Conservation (phyloP, 257 asterid species). For the Solanum chiquidenum region DNA sequence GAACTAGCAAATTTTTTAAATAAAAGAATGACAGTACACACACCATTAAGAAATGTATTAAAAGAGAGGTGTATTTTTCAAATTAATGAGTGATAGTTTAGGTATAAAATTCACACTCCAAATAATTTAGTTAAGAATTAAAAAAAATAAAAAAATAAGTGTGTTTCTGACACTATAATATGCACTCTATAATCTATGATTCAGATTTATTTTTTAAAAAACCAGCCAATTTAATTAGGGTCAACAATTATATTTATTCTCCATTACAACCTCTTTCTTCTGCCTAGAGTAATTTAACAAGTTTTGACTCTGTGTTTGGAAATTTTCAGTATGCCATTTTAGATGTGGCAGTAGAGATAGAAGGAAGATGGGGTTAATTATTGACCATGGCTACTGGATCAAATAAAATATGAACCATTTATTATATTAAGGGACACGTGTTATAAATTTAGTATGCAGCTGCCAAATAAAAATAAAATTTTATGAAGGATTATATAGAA, state of each 20-base stretch:
- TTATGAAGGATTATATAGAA: neutral
- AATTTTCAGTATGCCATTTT: neutral
- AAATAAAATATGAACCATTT: neutral
- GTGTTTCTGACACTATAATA: too few relatives aligned
- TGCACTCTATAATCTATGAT: too few relatives aligned
- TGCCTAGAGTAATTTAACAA: neutral
- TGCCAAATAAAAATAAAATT: too few relatives aligned
- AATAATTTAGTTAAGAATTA: too few relatives aligned
- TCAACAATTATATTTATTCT: neutral
- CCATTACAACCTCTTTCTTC: neutral
- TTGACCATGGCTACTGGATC: neutral
- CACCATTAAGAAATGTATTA: neutral
- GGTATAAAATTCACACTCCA: too few relatives aligned
- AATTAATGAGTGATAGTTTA: too few relatives aligned
- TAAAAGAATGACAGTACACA: neutral
- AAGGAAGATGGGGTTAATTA: neutral
- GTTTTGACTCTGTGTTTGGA: neutral
- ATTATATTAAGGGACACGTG: neutral
- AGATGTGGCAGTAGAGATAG: neutral
- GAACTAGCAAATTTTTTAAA: too few relatives aligned
- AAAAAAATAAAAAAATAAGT: too few relatives aligned
- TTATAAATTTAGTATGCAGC: neutral
- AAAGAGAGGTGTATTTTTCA: neutral
- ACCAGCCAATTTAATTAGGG: neutral
- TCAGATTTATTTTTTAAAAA: too few relatives aligned